Conservation (phyloP, 139 green algal species). For the Pleodorina starrii region DNA sequence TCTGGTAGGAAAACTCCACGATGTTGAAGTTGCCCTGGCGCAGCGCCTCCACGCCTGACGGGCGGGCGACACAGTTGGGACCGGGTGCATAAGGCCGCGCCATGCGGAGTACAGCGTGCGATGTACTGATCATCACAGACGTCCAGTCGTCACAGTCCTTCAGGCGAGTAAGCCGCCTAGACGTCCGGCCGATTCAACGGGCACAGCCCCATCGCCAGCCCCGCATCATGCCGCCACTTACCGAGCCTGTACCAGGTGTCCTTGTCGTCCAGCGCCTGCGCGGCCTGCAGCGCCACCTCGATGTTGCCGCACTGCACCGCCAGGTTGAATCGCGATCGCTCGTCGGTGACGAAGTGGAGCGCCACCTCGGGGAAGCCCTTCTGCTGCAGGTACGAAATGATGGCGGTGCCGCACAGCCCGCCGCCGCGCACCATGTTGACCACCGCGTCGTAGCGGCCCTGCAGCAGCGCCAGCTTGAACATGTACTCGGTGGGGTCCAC, state of each 20-base stretch:
- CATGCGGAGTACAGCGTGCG: no score
- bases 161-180: no score
- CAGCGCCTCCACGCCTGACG: constrained; percentile 75
- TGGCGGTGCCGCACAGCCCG: constrained; percentile 94
- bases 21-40: constrained; percentile 96
- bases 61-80: neutral
- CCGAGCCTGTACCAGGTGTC: constrained; percentile 96
- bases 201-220: neutral
- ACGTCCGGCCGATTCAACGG: no score
- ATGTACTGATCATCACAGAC: no score
- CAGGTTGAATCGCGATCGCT: constrained; percentile 97
- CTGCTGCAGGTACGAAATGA: constrained; percentile 98
- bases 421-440: constrained; percentile 93
- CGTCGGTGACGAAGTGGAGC: constrained; percentile 94
- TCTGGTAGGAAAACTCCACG: constrained; percentile 99
- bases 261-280: constrained; percentile 96
- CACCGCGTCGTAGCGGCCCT: constrained; percentile 96
- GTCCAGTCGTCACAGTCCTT: no score
- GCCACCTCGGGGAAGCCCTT: constrained; percentile 99
- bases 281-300: constrained; percentile 95
- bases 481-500: constrained; percentile 97
- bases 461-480: constrained; percentile 98
- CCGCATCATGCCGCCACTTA: neutral
- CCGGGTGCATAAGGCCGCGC: neutral
- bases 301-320: constrained; percentile 91